Conservation (phyloP, 1,284 basidiomycete species). For the Naganishia albida region DNA sequence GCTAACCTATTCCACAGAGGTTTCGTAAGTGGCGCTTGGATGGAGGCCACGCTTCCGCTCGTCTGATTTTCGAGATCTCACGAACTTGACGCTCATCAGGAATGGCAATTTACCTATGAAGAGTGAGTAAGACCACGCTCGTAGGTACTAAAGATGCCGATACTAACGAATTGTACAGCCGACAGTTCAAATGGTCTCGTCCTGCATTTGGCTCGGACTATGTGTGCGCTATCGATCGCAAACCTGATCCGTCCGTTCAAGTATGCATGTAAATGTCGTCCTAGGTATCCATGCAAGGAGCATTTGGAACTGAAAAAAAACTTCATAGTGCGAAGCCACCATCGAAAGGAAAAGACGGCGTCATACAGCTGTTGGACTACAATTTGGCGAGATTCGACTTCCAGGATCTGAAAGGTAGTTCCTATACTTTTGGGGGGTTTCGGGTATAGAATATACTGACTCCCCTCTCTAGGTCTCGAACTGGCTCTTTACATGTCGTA, state of each 20-base stretch:
- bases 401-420: slow-evolving; percentile 46
- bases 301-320: not conserved
- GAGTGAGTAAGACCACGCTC: slow-evolving; percentile 37
- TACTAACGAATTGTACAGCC: slow-evolving; percentile 36
- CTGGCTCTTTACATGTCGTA: slow-evolving; percentile 34
- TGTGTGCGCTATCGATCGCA: slow-evolving; percentile 49
- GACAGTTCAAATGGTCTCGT: slow-evolving; percentile 50
- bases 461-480: slow-evolving; percentile 27
- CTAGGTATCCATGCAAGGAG: not conserved
- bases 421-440: not conserved
- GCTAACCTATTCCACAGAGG: slow-evolving; percentile 31
- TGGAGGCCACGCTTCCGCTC: not conserved
- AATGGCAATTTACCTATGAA: slow-evolving; percentile 52
- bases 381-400: slow-evolving; percentile 54
- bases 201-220: slow-evolving; percentile 46
- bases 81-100: slow-evolving; percentile 33
- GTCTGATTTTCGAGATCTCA: too few relatives aligned
- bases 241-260: slow-evolving; percentile 51
- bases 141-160: not conserved
- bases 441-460: not conserved
- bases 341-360: slow-evolving; percentile 42
- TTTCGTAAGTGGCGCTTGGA: slow-evolving; percentile 35
- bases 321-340: slow-evolving; percentile 40
- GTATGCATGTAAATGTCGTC: slow-evolving; percentile 45
- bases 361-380: slow-evolving; percentile 50